A percentile compares a stretch with the other conserved stretches of the same genome.
phyloP scores from a whole-genome alignment of 2,329 filamentous ascomycete species.

The Zymoseptoria pseudotritici region DNA sequence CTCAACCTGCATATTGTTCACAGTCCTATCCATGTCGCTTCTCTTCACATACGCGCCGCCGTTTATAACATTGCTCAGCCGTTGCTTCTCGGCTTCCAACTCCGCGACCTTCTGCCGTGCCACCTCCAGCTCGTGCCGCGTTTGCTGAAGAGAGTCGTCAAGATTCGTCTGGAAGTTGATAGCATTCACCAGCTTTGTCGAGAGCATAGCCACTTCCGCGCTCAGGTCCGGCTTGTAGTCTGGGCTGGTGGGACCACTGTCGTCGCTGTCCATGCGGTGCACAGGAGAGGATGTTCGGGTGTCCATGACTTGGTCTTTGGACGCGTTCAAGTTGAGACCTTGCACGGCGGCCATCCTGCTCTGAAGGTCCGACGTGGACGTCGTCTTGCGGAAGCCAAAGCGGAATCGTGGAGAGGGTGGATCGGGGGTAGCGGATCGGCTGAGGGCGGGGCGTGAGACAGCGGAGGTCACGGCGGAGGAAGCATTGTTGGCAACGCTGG shows the following conservation, averaged over 20 bases:
- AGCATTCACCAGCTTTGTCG: constrained; percentile 91
- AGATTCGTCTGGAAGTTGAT: constrained; percentile 93
- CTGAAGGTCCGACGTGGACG: constrained; percentile 18
- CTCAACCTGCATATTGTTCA: constrained; percentile 35
- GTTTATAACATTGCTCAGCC: constrained; percentile 62
- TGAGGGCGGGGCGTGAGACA: constrained; percentile 2
- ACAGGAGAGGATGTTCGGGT: constrained; percentile 37
- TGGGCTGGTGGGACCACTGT: constrained; percentile 29
- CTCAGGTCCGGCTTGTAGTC: constrained; percentile 52
- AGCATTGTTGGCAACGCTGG: not conserved
- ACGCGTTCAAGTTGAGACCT: constrained; percentile 7
- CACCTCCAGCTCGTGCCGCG: constrained; percentile 73
- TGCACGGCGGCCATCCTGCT: constrained; percentile 18
- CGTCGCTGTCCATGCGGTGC: constrained; percentile 17
- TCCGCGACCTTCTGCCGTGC: constrained; percentile 60
- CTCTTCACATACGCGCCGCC: constrained; percentile 70
- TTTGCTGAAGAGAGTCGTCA: constrained; percentile 77
- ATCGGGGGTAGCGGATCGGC: constrained; percentile 8
- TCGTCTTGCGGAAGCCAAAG: constrained; percentile 18
- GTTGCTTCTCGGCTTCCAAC: constrained; percentile 61
- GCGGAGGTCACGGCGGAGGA: not conserved
- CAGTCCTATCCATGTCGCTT: constrained; percentile 57
- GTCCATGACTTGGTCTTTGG: constrained; percentile 30
- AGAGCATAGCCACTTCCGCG: constrained; percentile 78
- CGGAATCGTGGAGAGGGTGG: constrained; percentile 6